Base-by-base conservation (phyloP, 129 eudicot genomes). In the Flaveria trinervia region DNA sequence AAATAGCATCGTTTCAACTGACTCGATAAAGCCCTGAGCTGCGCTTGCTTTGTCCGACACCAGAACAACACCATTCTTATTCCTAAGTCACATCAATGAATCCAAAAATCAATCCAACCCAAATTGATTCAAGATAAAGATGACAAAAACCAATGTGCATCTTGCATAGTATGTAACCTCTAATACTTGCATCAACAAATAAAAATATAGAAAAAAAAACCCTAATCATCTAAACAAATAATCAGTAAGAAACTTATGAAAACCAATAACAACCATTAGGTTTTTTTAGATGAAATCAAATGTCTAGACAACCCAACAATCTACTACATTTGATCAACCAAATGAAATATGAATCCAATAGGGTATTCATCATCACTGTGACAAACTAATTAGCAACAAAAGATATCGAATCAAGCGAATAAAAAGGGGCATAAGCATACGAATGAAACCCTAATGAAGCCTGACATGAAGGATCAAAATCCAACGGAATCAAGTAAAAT, bases 11-110 rank as follows among this genome's bases (percentile, higher is more conserved):
- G 73, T 68, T 25, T 84, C 26, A 82, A 78, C 50, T 77, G 86
- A 65, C 46, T 75, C 6, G 86, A 74, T 30, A 85, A 52, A 69
- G 55, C 77, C 61, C 71, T 74, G 61, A 81, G 65, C 33, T 79
- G 84, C 7, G 80, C 62, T 70, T 85, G 85, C 83, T 80, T 85
- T 54, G 84, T 61, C 68, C 96, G 82, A 73, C 90, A 76, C 85
- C 82, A 82, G 14, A 82, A 70, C 51, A 86, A 73, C 87, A 85
- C 84, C 79, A 62, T 64, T 71, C 71, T 80, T 73, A 68, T 73
- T 73, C 80, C 79, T 73, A 56, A 3, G 11, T 54, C 62, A 46
- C 75, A 80, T 65, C 69, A 80, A 73, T 44, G 10, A 66, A 66
- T 25, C 74, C 25, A 73, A 50, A 26, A 8, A 41, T 65, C 44